phyloP scores from a whole-genome alignment of 2,329 filamentous ascomycete species.

The Endothia cerciana region DNA sequence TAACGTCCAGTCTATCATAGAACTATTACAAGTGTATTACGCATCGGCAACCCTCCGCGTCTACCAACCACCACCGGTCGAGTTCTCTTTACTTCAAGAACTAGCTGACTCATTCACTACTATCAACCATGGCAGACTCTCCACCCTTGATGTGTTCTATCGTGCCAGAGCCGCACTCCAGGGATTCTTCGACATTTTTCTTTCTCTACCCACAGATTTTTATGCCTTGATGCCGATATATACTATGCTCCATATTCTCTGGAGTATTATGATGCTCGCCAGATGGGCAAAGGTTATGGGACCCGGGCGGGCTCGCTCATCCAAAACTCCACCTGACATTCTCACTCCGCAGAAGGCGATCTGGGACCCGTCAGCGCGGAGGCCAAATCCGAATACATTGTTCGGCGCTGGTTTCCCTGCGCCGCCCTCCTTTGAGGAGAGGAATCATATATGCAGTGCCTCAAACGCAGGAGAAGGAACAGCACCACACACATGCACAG shows the following conservation, averaged over 20 bases:
- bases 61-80: conserved; percentile 52
- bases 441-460: neutral
- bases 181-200: conserved; percentile 54
- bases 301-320: conserved; percentile 35
- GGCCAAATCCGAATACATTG: neutral
- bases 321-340: conserved; percentile 13
- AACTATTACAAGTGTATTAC: conserved; percentile 45
- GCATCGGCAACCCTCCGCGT: conserved; percentile 48
- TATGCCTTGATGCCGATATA: conserved; percentile 53
- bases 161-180: conserved; percentile 51
- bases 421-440: conserved; percentile 1
- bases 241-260: conserved; percentile 50
- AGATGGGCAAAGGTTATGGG: conserved; percentile 54
- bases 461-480: neutral
- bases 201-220: conserved; percentile 45
- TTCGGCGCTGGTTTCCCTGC: conserved; percentile 16
- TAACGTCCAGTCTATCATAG: conserved; percentile 33
- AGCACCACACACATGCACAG: neutral
- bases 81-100: conserved; percentile 44
- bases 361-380: conserved; percentile 25
- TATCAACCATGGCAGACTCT: conserved; percentile 37
- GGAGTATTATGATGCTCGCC: conserved; percentile 54
- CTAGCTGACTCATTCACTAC: conserved; percentile 48
- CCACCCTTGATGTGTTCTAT: conserved; percentile 54
- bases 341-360: conserved; percentile 23